Evolutionary conservation across 1,139 yeast species (phyloP).

Genomic region (Saccharomyces hybrid): DNA sequence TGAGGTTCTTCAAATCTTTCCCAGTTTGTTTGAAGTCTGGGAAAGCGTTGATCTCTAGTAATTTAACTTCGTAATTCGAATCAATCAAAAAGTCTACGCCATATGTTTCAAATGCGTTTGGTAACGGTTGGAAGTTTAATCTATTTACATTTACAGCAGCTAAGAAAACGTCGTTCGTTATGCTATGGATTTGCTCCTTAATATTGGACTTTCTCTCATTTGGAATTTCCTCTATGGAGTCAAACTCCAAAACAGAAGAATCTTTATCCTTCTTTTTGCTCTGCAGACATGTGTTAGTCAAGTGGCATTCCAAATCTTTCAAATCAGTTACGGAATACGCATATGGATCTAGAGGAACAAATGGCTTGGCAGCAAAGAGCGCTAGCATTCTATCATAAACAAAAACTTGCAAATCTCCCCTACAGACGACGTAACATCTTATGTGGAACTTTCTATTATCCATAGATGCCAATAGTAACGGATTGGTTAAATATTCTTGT

Average conservation of each 20-base stretch:
- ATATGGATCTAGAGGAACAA: conserved; percentile 35
- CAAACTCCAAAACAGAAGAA: conserved; percentile 59
- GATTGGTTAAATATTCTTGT: conserved; percentile 66
- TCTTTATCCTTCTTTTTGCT: conserved; percentile 38
- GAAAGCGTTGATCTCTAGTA: conserved; percentile 84
- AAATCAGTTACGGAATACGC: conserved; percentile 32
- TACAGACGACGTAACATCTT: conserved; percentile 74
- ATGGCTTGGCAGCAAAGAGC: conserved; percentile 61
- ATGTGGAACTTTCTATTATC: conserved; percentile 79
- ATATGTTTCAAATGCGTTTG: conserved; percentile 75
- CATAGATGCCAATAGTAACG: conserved; percentile 56
- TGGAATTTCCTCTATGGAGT: conserved; percentile 45
- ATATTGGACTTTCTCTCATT: conserved; percentile 38
- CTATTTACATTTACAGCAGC: conserved; percentile 80
- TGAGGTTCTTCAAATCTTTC: conserved; percentile 54
- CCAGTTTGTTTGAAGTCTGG: conserved; percentile 98
- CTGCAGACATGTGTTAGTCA: conserved; percentile 91
- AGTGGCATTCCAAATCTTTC: conserved; percentile 47
- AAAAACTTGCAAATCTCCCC: conserved; percentile 65
- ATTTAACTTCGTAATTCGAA: conserved; percentile 43
- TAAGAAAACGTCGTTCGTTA: conserved; percentile 63
- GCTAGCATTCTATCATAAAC: conserved; percentile 76
- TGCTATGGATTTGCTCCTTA: conserved; percentile 48
- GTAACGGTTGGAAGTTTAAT: conserved; percentile 81
- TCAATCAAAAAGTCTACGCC: conserved; percentile 84